Percentiles rank a stretch among this genome's conserved stretches.
Conservation (phyloP, 371 early-diverging fungal species). For the Mucor ambiguus region DNA sequence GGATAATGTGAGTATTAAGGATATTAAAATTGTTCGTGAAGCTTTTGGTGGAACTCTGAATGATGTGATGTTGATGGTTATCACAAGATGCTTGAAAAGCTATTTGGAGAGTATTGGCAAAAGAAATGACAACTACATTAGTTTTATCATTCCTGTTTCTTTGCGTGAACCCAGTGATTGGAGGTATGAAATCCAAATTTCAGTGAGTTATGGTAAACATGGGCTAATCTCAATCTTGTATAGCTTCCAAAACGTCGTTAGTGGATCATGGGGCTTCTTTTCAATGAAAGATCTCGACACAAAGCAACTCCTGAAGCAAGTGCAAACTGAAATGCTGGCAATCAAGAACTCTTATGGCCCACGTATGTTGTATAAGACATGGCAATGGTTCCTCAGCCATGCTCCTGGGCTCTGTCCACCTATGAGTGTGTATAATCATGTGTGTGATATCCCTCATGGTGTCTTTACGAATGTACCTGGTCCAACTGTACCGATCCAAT, state of each 20-base stretch:
- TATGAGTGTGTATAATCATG: conserved; percentile 8
- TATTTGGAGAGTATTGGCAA: conserved; percentile 27
- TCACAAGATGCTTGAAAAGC: conserved; percentile 29
- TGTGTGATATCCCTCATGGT: conserved; percentile 32
- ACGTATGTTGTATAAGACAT: conserved; percentile 19
- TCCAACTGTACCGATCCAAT: conserved; percentile 29
- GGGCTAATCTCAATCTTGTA: neutral
- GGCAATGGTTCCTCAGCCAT: conserved; percentile 16
- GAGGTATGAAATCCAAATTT: conserved; percentile 6
- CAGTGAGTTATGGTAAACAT: neutral
- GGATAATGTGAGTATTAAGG: conserved; percentile 28
- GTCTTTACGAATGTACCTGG: conserved; percentile 46
- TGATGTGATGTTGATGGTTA: conserved; percentile 39
- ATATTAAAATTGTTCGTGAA: conserved; percentile 28
- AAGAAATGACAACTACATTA: conserved; percentile 26
- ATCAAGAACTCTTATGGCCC: conserved; percentile 32
- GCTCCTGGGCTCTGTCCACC: conserved; percentile 22
- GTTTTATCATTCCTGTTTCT: conserved; percentile 40
- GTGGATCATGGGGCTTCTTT: conserved; percentile 40
- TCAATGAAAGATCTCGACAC: conserved; percentile 40
- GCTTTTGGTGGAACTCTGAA: conserved; percentile 38
- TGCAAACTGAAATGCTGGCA: conserved; percentile 33
- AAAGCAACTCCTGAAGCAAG: conserved; percentile 21
- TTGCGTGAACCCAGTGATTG: conserved; percentile 27
- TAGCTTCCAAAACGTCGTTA: conserved; percentile 32